Evolutionary conservation across 495 filamentous ascomycete species (phyloP), one percentile per base, ranked within the genome.

Genomic region (Neurospora sp.): DNA sequence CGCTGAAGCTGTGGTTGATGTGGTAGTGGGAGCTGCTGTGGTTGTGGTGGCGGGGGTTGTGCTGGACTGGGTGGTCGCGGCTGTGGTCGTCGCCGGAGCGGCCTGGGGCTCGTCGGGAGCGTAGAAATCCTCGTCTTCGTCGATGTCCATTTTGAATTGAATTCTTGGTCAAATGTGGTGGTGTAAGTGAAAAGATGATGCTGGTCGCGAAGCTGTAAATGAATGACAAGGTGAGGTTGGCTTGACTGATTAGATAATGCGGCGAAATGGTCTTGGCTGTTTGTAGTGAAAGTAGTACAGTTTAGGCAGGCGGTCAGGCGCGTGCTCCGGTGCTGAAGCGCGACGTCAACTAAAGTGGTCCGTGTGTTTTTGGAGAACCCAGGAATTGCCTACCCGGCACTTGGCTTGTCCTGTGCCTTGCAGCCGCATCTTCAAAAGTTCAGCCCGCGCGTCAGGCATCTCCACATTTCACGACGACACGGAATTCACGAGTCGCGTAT

Each of bases 41-140:
- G 72, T 39, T 37, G 41, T 47, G 39, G 71, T 61, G 35, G 65
- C 14, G 16, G 68, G 22, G 16, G 71, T 22, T 39, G 61, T 39
- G 22, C 1, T 27, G 44, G 42, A n/a, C 8, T 22, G 18, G 45
- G 74, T 45, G 0, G 75, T 6, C 14, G 73, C 31, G 53, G 78
- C 74, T 22, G 72, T 70, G n/a, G 75, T 59, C 10, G 71, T 61
- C 18, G 83, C 76, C 1, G 80, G 74, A 0, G 78, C 72, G 10
- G 72, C 70, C 47, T 79, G 77, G 0, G 81, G 78, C 78, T 86
- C 86, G 14, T 86, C 83, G 0, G 85, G 83, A 53, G 84, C 86
- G 78, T 92, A 92, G 76, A 92, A 89, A 75, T 92, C 90, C 72
- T 91, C 89, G 59, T 92, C 89, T 72, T 91, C 90, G 77, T 91